Conservation (phyloP, 148 eudicot species). For the Simmondsia chinensis region DNA sequence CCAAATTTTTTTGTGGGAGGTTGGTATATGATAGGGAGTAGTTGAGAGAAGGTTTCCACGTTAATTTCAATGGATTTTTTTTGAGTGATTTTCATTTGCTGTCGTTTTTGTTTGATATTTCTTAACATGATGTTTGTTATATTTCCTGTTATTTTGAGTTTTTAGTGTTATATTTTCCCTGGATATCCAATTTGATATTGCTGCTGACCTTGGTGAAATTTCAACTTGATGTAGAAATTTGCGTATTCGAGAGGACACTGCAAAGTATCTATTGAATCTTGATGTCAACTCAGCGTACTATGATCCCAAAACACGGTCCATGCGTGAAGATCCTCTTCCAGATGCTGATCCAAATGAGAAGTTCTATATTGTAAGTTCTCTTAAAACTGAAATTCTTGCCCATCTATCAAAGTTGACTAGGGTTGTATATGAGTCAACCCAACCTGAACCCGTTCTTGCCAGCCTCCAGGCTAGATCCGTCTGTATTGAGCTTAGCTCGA, state of each 20-base stretch:
- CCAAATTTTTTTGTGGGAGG: no score
- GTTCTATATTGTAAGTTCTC: conserved; percentile 56
- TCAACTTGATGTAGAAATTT: conserved; percentile 44
- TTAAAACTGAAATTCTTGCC: no score
- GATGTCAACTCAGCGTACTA: conserved; percentile 83
- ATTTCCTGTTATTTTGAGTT: neutral
- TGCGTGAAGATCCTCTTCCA: conserved; percentile 99
- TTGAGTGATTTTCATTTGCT: no score
- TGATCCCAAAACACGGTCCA: conserved; percentile 90
- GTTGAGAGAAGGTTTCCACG: no score
- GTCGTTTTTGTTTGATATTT: neutral
- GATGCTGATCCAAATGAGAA: conserved; percentile 90
- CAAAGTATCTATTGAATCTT: conserved; percentile 86
- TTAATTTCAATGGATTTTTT: no score
- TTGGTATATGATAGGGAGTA: no score
- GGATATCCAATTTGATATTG: neutral
- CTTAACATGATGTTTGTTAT: neutral
- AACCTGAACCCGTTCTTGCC: no score
- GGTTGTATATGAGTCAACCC: no score
- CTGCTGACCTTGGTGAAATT: neutral
- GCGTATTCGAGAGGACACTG: conserved; percentile 95
- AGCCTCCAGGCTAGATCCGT: no score
- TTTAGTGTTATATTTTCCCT: no score
- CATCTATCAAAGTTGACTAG: no score
- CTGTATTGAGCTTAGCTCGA: no score